These are phyloP conservation scores for Botrytis aclada DNA, from an alignment of 2,329 filamentous ascomycete species.

Conservation along the genomic window DNA sequence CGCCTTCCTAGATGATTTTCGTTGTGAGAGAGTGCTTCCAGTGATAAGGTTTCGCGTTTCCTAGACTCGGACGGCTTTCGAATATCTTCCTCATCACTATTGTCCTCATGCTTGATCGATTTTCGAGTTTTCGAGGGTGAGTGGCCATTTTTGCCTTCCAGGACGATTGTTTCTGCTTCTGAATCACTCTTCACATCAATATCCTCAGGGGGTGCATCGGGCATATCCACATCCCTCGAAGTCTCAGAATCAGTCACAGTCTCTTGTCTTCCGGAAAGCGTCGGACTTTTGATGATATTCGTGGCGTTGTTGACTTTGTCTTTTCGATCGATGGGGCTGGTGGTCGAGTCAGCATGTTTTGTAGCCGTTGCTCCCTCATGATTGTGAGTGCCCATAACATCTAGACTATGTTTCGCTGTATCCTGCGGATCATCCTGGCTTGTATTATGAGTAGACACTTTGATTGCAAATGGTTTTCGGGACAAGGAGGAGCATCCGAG, in stretches of 20 bases:
- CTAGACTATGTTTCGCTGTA: slow-evolving; percentile 34
- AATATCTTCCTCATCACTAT: slow-evolving; percentile 52
- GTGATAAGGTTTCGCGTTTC: slow-evolving; percentile 9
- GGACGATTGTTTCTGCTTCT: slow-evolving; percentile 69
- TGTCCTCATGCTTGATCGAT: slow-evolving; percentile 60
- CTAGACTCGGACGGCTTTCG: slow-evolving; percentile 25
- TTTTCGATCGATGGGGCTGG: slow-evolving; percentile 24
- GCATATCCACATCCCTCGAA: slow-evolving; percentile 28
- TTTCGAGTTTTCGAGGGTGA: slow-evolving; percentile 63
- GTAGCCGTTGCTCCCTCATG: slow-evolving; percentile 28
- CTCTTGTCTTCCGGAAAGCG: slow-evolving; percentile 33
- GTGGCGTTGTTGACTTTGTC: slow-evolving; percentile 27
- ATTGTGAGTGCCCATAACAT: slow-evolving; percentile 37
- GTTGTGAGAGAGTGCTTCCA: slow-evolving; percentile 30
- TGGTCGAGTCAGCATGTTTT: slow-evolving; percentile 27
- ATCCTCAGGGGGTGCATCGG: slow-evolving; percentile 25
- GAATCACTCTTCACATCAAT: slow-evolving; percentile 56
- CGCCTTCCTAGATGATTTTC: slow-evolving; percentile 43
- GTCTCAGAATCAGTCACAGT: slow-evolving; percentile 22
- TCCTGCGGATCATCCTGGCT: slow-evolving; percentile 36
- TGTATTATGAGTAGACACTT: slow-evolving; percentile 36
- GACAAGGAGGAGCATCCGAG: slow-evolving; percentile 37
- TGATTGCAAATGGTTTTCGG: slow-evolving; percentile 34
- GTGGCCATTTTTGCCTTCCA: slow-evolving; percentile 62
- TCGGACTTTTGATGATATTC: slow-evolving; percentile 28